Evolutionary conservation across 1,139 yeast genomes (phyloP).

Genomic region (Yamadazyma aaseri): DNA sequence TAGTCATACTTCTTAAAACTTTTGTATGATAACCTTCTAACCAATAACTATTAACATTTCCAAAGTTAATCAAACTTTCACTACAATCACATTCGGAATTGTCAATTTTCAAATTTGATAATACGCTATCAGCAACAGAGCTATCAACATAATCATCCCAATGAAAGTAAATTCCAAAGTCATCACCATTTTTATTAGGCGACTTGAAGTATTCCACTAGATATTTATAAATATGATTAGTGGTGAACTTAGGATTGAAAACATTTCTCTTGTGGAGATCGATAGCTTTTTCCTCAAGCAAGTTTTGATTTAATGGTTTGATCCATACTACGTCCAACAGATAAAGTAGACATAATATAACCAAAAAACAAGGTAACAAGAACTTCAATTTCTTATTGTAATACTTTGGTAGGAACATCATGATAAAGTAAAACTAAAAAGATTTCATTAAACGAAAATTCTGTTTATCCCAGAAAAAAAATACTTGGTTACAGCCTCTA

Average conservation of each 20-base stretch:
- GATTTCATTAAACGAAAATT: too few relatives aligned
- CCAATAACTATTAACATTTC: constrained; percentile 35
- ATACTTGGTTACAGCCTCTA: too few relatives aligned
- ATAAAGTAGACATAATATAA: constrained; percentile 16
- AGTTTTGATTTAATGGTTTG: constrained; percentile 22
- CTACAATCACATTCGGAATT: constrained; percentile 25
- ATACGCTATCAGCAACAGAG: constrained; percentile 23
- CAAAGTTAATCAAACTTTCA: constrained; percentile 19
- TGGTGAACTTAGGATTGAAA: constrained; percentile 30
- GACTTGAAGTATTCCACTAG: constrained; percentile 6
- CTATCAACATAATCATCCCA: constrained; percentile 48
- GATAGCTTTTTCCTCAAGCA: constrained; percentile 25
- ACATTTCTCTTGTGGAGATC: constrained; percentile 20
- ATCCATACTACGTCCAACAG: constrained; percentile 14
- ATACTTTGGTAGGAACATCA: constrained; percentile 11
- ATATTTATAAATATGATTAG: constrained; percentile 22
- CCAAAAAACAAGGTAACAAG: constrained; percentile 17
- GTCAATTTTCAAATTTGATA: constrained; percentile 18
- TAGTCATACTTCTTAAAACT: constrained; percentile 34
- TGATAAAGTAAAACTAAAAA: not conserved
- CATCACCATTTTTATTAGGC: constrained; percentile 12
- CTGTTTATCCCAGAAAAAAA: too few relatives aligned
- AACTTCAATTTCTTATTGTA: constrained; percentile 22
- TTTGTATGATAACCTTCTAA: constrained; percentile 36
- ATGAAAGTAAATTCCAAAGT: constrained; percentile 24